Evolutionary conservation across 495 filamentous ascomycete genomes (phyloP).

Genomic region (Aspergillus mulundensis): DNA sequence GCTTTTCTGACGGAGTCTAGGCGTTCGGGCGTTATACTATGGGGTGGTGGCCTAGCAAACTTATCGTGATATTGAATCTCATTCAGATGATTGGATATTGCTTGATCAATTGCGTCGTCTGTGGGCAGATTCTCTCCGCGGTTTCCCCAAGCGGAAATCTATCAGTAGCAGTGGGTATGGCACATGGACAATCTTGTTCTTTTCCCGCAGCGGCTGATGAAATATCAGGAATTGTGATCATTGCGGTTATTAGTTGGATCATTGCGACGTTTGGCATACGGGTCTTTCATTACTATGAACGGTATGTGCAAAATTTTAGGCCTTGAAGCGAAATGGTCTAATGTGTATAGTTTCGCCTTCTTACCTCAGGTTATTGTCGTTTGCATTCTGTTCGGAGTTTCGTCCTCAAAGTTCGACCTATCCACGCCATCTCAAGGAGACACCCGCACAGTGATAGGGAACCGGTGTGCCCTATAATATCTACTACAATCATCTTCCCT

Average conservation of each 20-base stretch:
- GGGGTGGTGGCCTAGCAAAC: conserved; percentile 77
- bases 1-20: conserved; percentile 24
- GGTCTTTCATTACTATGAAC: conserved; percentile 68
- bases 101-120: conserved; percentile 65
- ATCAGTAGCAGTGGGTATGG: conserved; percentile 58
- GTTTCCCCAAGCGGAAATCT: conserved; percentile 58
- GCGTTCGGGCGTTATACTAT: conserved; percentile 69
- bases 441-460: conserved; percentile 50
- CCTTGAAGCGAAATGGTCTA: neutral
- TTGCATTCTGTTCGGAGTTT: conserved; percentile 63
- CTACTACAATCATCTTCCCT: neutral
- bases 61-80: conserved; percentile 67
- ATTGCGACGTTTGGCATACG: conserved; percentile 71
- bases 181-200: neutral
- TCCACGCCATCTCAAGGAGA: conserved; percentile 46
- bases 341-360: conserved; percentile 56
- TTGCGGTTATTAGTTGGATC: conserved; percentile 60
- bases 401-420: conserved; percentile 60
- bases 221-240: conserved; percentile 60
- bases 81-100: conserved; percentile 69
- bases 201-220: conserved; percentile 1
- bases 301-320: conserved; percentile 33
- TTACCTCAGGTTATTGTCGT: conserved; percentile 63
- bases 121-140: conserved; percentile 71
- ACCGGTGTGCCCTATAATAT: conserved; percentile 31